Evolutionary conservation across 352 stramenopile genomes (phyloP).

Genomic region (Phytophthora foliorum): DNA sequence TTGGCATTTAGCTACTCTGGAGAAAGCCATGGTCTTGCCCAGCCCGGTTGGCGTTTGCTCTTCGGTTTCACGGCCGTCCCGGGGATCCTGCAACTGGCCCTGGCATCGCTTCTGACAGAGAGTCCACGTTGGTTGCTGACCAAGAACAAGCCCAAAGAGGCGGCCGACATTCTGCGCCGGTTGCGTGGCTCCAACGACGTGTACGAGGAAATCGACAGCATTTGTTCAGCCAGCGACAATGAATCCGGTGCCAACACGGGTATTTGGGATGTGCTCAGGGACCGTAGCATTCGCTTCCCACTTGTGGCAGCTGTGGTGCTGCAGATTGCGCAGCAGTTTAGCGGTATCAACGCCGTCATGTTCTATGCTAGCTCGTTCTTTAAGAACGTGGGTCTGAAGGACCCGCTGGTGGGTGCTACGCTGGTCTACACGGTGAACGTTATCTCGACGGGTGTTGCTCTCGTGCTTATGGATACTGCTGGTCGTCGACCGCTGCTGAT

Average conservation of each 20-base stretch:
- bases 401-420: conserved; percentile 70
- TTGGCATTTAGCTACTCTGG: conserved; percentile 71
- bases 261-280: conserved; percentile 71
- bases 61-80: conserved; percentile 76
- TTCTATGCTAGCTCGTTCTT: conserved; percentile 86
- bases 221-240: conserved; percentile 83
- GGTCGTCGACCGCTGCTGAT: conserved; percentile 73
- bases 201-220: conserved; percentile 86
- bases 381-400: conserved; percentile 71
- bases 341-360: conserved; percentile 84
- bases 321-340: conserved; percentile 78
- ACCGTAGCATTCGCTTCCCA: conserved; percentile 71
- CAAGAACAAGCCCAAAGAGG: conserved; percentile 80
- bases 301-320: conserved; percentile 69
- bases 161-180: conserved; percentile 70
- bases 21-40: conserved; percentile 58
- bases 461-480: conserved; percentile 82
- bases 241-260: conserved; percentile 70
- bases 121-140: conserved; percentile 78
- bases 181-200: conserved; percentile 79
- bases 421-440: conserved; percentile 80
- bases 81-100: conserved; percentile 67
- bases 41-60: conserved; percentile 75
- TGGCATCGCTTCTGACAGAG: conserved; percentile 73
- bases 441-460: conserved; percentile 73